phyloP scores from a whole-genome alignment of 768 basidiomycete species.

The Tricholoma furcatifolium region DNA sequence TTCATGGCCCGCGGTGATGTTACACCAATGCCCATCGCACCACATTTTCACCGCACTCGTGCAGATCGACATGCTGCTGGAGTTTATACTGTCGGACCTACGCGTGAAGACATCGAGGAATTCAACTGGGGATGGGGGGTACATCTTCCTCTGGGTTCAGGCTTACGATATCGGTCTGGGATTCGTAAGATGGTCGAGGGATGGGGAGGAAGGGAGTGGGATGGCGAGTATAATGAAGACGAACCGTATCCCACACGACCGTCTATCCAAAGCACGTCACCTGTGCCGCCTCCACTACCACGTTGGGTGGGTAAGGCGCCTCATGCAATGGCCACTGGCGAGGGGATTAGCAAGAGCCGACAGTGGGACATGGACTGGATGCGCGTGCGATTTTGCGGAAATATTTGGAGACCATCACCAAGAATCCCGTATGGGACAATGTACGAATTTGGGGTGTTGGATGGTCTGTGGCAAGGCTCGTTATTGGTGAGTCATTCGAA shows the following conservation, averaged over 20 bases:
- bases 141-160: slow-evolving; percentile 21
- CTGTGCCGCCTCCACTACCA: neutral
- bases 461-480: slow-evolving; percentile 57
- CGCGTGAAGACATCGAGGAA: slow-evolving; percentile 59
- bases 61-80: slow-evolving; percentile 22
- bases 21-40: slow-evolving; percentile 41
- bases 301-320: slow-evolving; percentile 20
- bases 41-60: slow-evolving; percentile 31
- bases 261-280: neutral
- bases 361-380: slow-evolving; percentile 55
- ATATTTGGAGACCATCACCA: slow-evolving; percentile 10
- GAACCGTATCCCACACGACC: slow-evolving; percentile 1
- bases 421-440: slow-evolving; percentile 17
- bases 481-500: slow-evolving; percentile 43
- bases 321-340: slow-evolving; percentile 1
- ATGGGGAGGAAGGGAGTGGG: slow-evolving; percentile 1
- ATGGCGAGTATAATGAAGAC: neutral
- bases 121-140: slow-evolving; percentile 44
- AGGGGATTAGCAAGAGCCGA: slow-evolving; percentile 26
- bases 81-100: slow-evolving; percentile 34
- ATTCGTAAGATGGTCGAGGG: neutral
- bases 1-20: slow-evolving; percentile 61
- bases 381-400: slow-evolving; percentile 41
- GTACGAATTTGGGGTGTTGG: slow-evolving; percentile 46
- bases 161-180: neutral